Evolutionary conservation across 257 asterid genomes (phyloP), one percentile per base, ranked within the genome.

Genomic region (Anisodus acutangulus): DNA sequence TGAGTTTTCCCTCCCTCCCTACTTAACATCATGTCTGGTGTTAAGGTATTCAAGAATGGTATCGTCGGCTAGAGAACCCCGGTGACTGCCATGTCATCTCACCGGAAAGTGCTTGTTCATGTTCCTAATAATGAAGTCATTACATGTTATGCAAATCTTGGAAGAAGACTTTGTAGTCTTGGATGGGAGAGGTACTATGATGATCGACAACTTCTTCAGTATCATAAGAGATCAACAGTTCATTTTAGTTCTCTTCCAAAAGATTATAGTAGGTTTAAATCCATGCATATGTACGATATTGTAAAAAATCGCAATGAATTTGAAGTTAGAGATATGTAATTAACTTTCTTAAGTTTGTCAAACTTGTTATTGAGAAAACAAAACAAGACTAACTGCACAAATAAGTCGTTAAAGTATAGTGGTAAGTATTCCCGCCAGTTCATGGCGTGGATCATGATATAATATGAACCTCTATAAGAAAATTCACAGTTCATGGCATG

Each of bases 171-270:
- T 17, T 9, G 49, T 3, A 64, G 58, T 2, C 86, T 90, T 9
- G 92, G 92, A 10, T 90, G 92, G 92, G 92, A 90, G 54, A 90
- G 92, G 71, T 90, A 90, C 15, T 86, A 90, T 59, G 91, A 90
- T n/a, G n/a, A n/a, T n/a, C n/a, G n/a, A n/a, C n/a, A n/a, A n/a
- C n/a, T n/a, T n/a, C n/a, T n/a, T n/a, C n/a, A n/a, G 60, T 90
- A 86, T 57, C 92, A 90, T 35, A 90, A 90, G 79, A 83, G 91
- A 68, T 90, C 91, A 35, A 88, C 92, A 0, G 86, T 86, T 51
- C 88, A 90, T 81, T 91, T 90, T 68, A 90, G 88, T 60, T 90
- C 92, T 60, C 91, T 90, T 51, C 92, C 92, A 0, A 86, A 49
- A 63, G 90, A 90, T 19, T 90, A 88, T 86, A 86, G 0, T 85